Evolutionary conservation across 495 filamentous ascomycete species (phyloP), one percentile per base, ranked within the genome.

Genomic region (Clavariopsis aquatica): DNA sequence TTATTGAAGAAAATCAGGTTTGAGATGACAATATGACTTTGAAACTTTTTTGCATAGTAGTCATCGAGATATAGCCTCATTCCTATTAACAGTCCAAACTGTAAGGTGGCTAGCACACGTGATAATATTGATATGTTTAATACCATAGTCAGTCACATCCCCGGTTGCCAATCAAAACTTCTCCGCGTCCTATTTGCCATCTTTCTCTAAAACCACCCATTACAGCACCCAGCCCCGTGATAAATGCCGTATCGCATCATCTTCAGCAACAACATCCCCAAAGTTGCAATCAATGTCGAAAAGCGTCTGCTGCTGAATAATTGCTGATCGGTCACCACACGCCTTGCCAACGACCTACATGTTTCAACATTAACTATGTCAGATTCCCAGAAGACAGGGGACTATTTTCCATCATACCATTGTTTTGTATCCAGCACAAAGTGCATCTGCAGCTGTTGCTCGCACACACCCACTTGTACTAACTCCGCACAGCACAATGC

Each of bases 331-430:
- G n/a, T 43, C 36, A 9, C 36, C 36, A n/a, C 36, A 43, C 36
- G 36, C 36, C 36, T n/a, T n/a, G 36, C 36, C 36, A n/a, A 43
- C 36, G n/a, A 43, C 36, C 36, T 43, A 43, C 36, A 43, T 43
- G n/a, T 43, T n/a, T 9, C 9, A 9, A 9, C n/a, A 9, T 9
- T 9, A 9, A 9, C 36, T 9, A 43, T 9, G 10, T 43, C n/a
- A 9, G n/a, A 43, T 43, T 9, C n/a, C 36, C n/a, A 9, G 36
- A 43, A 43, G n/a, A 43, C n/a, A 43, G 9, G 36, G 9, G 36
- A n/a, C 36, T n/a, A 43, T 43, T 43, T 9, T 9, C 36, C n/a
- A 43, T n/a, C 36, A 9, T 43, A 43, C 9, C 36, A 43, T 9
- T 9, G 36, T 43, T 9, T n/a, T 9, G n/a, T 43, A 43, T 9